Evolutionary conservation across 257 asterid genomes (phyloP).

Genomic region (Datura wrightii): DNA sequence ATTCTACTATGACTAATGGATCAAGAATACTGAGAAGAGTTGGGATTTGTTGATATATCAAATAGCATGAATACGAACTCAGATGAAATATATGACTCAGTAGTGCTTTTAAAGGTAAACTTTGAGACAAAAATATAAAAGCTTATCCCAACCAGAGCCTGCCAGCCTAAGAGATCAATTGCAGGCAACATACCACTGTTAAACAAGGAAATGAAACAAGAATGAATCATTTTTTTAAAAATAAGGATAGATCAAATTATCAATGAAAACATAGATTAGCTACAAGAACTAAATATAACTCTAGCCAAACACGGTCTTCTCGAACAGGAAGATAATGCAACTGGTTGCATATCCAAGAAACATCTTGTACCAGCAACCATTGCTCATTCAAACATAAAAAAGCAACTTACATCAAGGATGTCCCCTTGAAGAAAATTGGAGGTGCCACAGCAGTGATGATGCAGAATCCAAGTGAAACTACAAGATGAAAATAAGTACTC

Average conservation of each 20-base stretch:
- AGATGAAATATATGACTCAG: conserved; percentile 34
- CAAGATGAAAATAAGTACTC: conserved; percentile 29
- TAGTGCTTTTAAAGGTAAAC: conserved; percentile 27
- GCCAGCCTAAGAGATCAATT: conserved; percentile 51
- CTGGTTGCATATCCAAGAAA: background rate
- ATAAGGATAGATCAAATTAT: background rate
- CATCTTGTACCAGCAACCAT: background rate
- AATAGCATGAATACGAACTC: background rate
- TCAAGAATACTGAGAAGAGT: background rate
- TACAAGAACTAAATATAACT: background rate
- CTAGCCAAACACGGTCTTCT: background rate
- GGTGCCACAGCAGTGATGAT: conserved; percentile 85
- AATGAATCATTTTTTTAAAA: background rate
- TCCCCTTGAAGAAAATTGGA: conserved; percentile 81
- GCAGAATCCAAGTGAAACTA: conserved; percentile 84
- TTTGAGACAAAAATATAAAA: conserved; percentile 33
- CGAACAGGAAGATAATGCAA: background rate
- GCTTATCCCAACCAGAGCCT: conserved; percentile 71
- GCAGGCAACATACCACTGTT: conserved; percentile 89
- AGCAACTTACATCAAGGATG: conserved; percentile 76
- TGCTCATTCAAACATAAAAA: background rate
- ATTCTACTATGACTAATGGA: background rate
- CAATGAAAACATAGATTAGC: background rate
- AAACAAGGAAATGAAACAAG: conserved; percentile 31
- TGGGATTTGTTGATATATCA: background rate